Evolutionary conservation across 2,329 filamentous ascomycete species (phyloP), one percentile per base, ranked within the genome.

Genomic region (Fusarium falciforme): DNA sequence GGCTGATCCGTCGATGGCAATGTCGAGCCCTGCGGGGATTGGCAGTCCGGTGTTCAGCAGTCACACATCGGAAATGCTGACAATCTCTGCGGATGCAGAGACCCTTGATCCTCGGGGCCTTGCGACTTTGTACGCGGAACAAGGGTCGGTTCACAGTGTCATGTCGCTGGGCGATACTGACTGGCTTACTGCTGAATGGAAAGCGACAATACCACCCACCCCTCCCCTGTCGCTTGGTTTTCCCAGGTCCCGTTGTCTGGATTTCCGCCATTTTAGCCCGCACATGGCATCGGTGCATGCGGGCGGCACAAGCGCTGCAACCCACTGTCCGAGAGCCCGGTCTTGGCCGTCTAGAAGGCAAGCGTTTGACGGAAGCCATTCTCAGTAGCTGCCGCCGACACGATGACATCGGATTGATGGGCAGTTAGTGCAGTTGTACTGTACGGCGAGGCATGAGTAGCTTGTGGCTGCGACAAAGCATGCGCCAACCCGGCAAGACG

Each of bases 1-100:
- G 38, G 64, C 27, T 59, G 58, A 54, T 67, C 61, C 47, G 59
- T 55, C 54, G 44, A 68, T 68, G 59, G 59, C 29, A 68, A 66
- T 73, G 27, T 67, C 36, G 36, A 31, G 31, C 31, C 29, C 29
- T 44, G 62, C 20, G 67, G 33, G 38, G 38, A 35, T 36, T 29
- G 55, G 55, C 35, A 40, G 36, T n/a, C 55, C 16, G 20, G 29
- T 36, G 42, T 33, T 33, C 29, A 49, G 25, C 5, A 36, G 36
- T 38, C 20, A 22, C 52, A 35, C n/a, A 35, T n/a, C 40, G 38
- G 31, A 62, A 20, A 47, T 33, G 22, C 36, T 42, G 57, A 27
- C 33, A 59, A 59, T 40, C 57, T 44, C 38, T 17, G 29, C 40
- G 40, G 38, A 54, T 54, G 20, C n/a, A 29, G 20, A 31, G 49